Base-by-base conservation (phyloP, 805 yeast genomes). In the Kazachstania kunashirensis region DNA sequence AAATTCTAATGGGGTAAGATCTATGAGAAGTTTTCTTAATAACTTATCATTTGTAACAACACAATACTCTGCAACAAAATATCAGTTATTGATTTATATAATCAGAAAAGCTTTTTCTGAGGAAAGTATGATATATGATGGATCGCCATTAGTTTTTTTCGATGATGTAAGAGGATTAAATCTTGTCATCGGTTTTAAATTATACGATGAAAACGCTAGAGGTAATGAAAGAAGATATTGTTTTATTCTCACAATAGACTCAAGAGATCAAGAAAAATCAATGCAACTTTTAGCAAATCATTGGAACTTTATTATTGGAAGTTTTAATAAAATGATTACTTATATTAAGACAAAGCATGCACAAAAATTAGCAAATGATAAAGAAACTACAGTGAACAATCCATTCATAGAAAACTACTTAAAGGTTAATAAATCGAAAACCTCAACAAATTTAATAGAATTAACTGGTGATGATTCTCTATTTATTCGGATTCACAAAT, bases 161-260 rank as follows among this genome's bases (percentile, higher is more conserved):
- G 85, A 80, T 47, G 69, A 70, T 10, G 48, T 61, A 4, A 66
- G 73, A 39, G 88, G 88, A 0, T 70, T 71, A 44, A 74, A 84
- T 20, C 55, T 80, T 6, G 67, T 72, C 11, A 63, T 72, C 39
- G 68, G 77, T 3, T 79, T 81, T 61, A 78, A 78, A 50, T 54
- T 79, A 21, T 63, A 65, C 28, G 89, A 81, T 53, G 58, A 66
- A 10, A 72, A 74, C 33, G 86, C 89, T 0, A 63, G 89, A 38
- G 89, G 89, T 2, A 73, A 80, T 1, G 86, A 81, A 52, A 61
- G 89, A 40, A 69, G 81, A 36, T 81, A 79, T 46, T 66, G 79
- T 1, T 53, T 78, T 14, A 66, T 79, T 39, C 73, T 79, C 11
- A 67, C 77, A 2, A 61, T 72, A 9, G 81, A 77, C 46, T 60